Evolutionary conservation across 148 eudicot genomes (phyloP).

Genomic region (Chenopodium berlandieri): DNA sequence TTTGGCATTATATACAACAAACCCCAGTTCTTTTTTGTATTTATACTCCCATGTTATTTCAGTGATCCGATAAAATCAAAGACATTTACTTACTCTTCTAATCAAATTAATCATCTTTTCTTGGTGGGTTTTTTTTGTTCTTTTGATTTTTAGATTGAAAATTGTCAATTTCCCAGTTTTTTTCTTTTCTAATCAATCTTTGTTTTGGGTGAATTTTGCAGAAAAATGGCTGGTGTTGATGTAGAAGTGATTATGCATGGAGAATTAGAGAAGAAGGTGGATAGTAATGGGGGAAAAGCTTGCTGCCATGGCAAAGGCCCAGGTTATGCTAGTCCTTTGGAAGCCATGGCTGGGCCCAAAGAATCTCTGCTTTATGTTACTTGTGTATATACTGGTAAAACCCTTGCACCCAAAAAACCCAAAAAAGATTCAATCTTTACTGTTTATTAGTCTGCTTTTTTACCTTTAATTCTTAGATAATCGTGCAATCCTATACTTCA

Average conservation of each 20-base stretch:
- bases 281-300: constrained; percentile 26
- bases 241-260: constrained; percentile 38
- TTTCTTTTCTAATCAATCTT: no score
- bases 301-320: constrained; percentile 58
- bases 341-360: constrained; percentile 84
- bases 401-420: not conserved
- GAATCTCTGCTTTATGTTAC: constrained; percentile 83
- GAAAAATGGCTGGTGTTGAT: constrained; percentile 39
- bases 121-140: not conserved
- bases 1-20: not conserved
- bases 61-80: no score
- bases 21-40: not conserved
- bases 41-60: not conserved
- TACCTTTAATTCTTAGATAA: not conserved
- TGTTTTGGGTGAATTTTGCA: not conserved
- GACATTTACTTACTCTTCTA: not conserved
- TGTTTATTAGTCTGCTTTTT: not conserved
- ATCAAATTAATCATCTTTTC: not conserved
- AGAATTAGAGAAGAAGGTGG: constrained; percentile 18
- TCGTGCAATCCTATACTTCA: not conserved
- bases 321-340: constrained; percentile 83
- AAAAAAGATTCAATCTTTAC: not conserved
- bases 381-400: constrained; percentile 70
- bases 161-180: not conserved
- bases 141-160: not conserved